Evolutionary conservation across 495 filamentous ascomycete species (phyloP).

Genomic region (Corynascus novoguineensis): DNA sequence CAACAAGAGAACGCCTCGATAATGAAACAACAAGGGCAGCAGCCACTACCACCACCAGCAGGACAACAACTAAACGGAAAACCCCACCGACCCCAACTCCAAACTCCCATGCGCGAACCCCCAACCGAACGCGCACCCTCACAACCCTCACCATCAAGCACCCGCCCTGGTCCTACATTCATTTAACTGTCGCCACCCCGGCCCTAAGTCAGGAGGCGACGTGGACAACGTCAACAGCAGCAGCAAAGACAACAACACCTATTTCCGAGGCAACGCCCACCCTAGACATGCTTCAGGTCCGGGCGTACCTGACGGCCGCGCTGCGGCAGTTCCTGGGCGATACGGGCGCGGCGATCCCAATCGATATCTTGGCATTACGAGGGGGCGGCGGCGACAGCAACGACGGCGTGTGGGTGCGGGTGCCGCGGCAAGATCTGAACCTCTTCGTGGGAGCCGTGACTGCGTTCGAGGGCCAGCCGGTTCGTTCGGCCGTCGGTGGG

Average conservation of each 20-base stretch:
- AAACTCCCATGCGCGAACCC: neutral
- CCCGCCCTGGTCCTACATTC: slow-evolving; percentile 39
- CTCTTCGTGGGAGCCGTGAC: slow-evolving; percentile 57
- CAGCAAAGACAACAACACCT: neutral
- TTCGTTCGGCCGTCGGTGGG: neutral
- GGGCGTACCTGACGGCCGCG: slow-evolving; percentile 65
- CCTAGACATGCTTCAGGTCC: slow-evolving; percentile 69
- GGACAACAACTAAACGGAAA: too few species aligned
- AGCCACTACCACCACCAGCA: slow-evolving; percentile 13
- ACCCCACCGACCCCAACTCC: slow-evolving; percentile 7
- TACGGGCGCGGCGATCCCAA: slow-evolving; percentile 65
- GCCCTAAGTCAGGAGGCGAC: neutral
- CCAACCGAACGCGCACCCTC: slow-evolving; percentile 26
- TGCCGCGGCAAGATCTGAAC: slow-evolving; percentile 62
- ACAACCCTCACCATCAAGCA: slow-evolving; percentile 33
- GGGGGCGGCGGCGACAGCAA: too few species aligned
- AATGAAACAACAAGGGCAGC: neutral
- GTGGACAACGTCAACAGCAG: slow-evolving; percentile 20
- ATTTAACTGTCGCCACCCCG: slow-evolving; percentile 30
- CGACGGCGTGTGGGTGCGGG: slow-evolving; percentile 66
- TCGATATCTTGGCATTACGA: slow-evolving; percentile 71
- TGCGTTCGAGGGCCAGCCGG: slow-evolving; percentile 54
- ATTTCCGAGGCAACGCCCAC: slow-evolving; percentile 19
- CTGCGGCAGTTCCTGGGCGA: slow-evolving; percentile 76
- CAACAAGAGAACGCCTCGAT: too few species aligned